A percentile compares a stretch with the other conserved stretches of the same genome.
phyloP scores from a whole-genome alignment of 345 rosid species.

The Hibiscus tridactylites region DNA sequence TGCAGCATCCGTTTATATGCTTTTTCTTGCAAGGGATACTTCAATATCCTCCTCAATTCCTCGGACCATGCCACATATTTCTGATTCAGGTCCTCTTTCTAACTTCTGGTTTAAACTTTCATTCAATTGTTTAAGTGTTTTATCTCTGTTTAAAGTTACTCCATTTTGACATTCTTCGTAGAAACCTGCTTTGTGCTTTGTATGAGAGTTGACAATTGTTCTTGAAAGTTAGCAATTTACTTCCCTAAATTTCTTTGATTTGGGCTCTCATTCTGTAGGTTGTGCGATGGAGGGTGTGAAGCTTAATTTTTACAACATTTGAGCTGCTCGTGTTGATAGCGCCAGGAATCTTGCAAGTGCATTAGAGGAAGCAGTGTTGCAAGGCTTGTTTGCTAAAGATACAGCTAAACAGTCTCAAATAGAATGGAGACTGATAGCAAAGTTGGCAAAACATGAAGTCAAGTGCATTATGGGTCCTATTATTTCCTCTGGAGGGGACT shows the following conservation, averaged over 20 bases:
- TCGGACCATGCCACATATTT: not conserved
- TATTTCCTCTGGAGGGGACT: constrained; percentile 86
- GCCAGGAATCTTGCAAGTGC: constrained; percentile 51
- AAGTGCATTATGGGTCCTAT: constrained; percentile 80
- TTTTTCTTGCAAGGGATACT: not conserved
- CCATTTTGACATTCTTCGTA: not conserved
- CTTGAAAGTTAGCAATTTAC: not conserved
- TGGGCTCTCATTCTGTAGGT: constrained; percentile 71
- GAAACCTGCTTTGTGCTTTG: not conserved
- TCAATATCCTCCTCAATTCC: not conserved
- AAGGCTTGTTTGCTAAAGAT: constrained; percentile 47
- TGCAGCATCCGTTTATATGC: not conserved
- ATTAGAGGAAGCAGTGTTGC: constrained; percentile 48
- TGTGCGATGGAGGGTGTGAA: constrained; percentile 79
- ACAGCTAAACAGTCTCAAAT: constrained; percentile 60
- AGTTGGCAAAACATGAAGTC: constrained; percentile 55
- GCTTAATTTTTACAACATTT: constrained; percentile 70
- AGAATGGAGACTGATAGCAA: constrained; percentile 75
- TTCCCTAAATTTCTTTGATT: constrained; percentile 73
- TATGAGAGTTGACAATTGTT: not conserved
- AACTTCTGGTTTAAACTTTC: not conserved
- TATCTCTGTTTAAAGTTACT: not conserved
- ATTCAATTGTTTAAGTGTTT: not conserved
- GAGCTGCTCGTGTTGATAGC: constrained; percentile 70
- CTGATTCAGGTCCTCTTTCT: not conserved